Percentiles rank a stretch among this genome's conserved stretches.
These are phyloP conservation scores for Medakamo hakoo DNA, from an alignment of 139 green algal species.

Conservation along the genomic window DNA sequence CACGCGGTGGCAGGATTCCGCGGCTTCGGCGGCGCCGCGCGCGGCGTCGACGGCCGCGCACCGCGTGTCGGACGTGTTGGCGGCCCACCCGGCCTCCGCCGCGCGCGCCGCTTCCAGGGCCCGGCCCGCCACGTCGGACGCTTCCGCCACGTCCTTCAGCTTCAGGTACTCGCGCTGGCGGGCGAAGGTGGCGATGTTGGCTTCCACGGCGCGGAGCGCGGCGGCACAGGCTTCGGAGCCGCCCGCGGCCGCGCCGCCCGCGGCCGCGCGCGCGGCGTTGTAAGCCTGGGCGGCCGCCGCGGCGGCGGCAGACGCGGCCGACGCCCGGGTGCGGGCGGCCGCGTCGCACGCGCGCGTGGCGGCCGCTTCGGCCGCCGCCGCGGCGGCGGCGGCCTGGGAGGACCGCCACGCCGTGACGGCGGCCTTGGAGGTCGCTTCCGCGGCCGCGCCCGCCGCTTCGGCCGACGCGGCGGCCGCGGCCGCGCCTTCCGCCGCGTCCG, in stretches of 20 bases:
- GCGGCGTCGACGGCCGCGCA: conserved; percentile 2
- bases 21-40: background rate
- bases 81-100: conserved; percentile 4
- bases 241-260: background rate
- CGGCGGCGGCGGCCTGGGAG: conserved; percentile 1
- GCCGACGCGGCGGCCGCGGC: background rate
- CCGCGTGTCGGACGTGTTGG: background rate
- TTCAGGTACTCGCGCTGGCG: conserved; percentile 5
- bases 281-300: background rate
- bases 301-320: background rate
- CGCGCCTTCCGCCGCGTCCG: conserved; percentile 3
- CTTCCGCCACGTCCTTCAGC: conserved; percentile 8
- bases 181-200: conserved; percentile 5
- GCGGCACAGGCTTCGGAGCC: background rate
- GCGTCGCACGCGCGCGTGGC: conserved; percentile 2
- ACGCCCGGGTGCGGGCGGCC: background rate
- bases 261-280: conserved; percentile 2
- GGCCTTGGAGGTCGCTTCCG: conserved; percentile 7
- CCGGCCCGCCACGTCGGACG: conserved; percentile 3
- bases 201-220: conserved; percentile 5
- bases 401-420: conserved; percentile 2
- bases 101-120: background rate
- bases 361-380: background rate
- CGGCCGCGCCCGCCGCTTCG: background rate
- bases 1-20: conserved; percentile 5